A percentile compares a stretch with the other conserved stretches of the same genome.
Evolutionary conservation across 208 protist genomes (phyloP).

Genomic region (Wallacemonas sp.): DNA sequence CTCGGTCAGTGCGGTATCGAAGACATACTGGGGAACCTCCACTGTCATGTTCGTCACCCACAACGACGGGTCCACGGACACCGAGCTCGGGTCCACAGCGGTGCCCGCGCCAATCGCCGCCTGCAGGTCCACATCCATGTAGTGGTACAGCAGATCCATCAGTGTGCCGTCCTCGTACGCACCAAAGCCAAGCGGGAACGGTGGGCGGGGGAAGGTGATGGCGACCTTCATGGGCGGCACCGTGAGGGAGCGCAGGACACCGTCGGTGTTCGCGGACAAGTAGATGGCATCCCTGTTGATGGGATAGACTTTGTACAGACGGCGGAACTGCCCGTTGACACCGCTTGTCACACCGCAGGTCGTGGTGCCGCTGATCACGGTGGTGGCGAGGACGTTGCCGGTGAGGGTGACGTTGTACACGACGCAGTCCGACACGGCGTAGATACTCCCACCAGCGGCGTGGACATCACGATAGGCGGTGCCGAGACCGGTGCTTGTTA

Average conservation of each 20-base stretch:
- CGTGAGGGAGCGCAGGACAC: conserved; percentile 32
- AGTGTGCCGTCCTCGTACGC: background rate
- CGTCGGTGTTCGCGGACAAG: conserved; percentile 19
- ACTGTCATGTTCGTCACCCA: conserved; percentile 44
- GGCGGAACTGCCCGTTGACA: conserved; percentile 29
- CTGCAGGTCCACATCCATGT: conserved; percentile 29
- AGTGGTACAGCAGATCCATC: conserved; percentile 1
- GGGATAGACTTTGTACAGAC: conserved; percentile 38
- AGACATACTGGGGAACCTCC: conserved; percentile 38
- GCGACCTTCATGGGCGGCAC: conserved; percentile 29
- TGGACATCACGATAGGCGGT: conserved; percentile 11
- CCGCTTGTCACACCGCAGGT: conserved; percentile 22
- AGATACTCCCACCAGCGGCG: background rate
- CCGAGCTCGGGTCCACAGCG: conserved; percentile 12
- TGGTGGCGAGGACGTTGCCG: background rate
- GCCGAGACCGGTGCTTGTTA: background rate
- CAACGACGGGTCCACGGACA: conserved; percentile 18
- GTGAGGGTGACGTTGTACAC: conserved; percentile 22
- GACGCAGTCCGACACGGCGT: conserved; percentile 14
- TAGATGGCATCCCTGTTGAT: conserved; percentile 43
- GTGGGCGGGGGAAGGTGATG: conserved; percentile 18
- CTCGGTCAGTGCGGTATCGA: conserved; percentile 25
- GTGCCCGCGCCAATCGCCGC: conserved; percentile 16
- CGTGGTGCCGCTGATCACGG: conserved; percentile 7
- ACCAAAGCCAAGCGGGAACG: conserved; percentile 46